Base-by-base conservation (phyloP, 2,329 filamentous ascomycete species). In the Mycogone perniciosa region DNA sequence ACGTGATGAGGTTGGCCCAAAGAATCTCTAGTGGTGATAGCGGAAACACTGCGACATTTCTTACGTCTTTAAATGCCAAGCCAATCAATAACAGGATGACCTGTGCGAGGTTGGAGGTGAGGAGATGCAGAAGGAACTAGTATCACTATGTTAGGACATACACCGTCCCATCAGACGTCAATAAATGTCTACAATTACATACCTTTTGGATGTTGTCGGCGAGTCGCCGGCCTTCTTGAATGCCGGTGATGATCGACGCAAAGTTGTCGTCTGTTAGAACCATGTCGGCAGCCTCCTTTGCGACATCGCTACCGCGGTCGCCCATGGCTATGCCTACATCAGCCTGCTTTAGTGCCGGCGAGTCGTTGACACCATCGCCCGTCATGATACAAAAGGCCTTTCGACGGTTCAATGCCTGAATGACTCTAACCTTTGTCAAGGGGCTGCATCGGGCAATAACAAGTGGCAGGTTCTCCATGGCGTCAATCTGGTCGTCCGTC, bases 221-320 rank as follows among this genome's bases (percentile, higher is more conserved):
- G 47, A 87, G 74, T 35, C 84, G 73, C 39, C 85, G 78, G 9
- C 85, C 85, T 66, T 88, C 84, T 62, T 85, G 79, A 42, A 88
- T 82, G 33, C 81, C 84, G n/a, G 81, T 84, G 38, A 88, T 76
- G 50, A 88, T 88, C 30, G 85, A 89, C 8, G 89, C 87, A 63
- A 95, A 95, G 69, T 95, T 91, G 67, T 93, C 89, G 63, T 93
- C 88, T 0, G 88, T 90, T 38, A 95, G 73, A 34, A 95, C 88
- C 77, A 95, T 93, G 62, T 95, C 89, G 1, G 88, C 86, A 3
- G 89, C 89, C 67, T 93, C 84, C 61, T 88, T 88, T 55, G 85
- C 85, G 7, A 89, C 85, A 61, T 88, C 85, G 41, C 81, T 85
- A 11, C 85, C 85, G 39, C 82, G 76, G 55, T 81, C 72, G 44